Conservation (phyloP, 768 basidiomycete species). For the Mycena epipterygia region DNA sequence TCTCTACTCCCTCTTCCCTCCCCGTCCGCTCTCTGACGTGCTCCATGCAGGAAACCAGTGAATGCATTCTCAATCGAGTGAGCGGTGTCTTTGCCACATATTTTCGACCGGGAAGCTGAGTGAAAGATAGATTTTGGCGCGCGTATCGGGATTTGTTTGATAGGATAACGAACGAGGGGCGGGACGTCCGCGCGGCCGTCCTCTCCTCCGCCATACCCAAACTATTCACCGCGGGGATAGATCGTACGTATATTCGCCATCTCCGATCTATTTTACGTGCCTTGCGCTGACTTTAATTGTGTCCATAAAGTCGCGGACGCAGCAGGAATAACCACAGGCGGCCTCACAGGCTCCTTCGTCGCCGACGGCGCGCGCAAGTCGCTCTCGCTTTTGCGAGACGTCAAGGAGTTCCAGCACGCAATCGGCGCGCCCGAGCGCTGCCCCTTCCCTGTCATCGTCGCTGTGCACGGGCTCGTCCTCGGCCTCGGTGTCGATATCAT, state of each 20-base stretch:
- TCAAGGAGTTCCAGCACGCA: constrained; percentile 64
- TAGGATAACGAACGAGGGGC: constrained; percentile 51
- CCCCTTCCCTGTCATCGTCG: constrained; percentile 73
- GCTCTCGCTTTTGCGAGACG: constrained; percentile 48
- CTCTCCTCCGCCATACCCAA: constrained; percentile 67
- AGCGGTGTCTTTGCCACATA: neutral
- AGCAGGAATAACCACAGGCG: constrained; percentile 22
- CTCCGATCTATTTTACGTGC: too few species aligned
- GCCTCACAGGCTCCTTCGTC: neutral
- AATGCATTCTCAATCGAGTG: constrained; percentile 63
- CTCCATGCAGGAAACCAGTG: constrained; percentile 62
- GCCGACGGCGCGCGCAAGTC: constrained; percentile 58
- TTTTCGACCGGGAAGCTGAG: neutral
- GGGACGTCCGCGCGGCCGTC: constrained; percentile 66
- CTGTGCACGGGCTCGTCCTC: constrained; percentile 67
- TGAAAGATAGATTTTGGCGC: constrained; percentile 63
- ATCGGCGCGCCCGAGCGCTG: constrained; percentile 68
- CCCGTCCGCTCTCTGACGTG: too few species aligned
- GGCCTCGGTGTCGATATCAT: constrained; percentile 75
- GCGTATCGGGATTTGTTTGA: constrained; percentile 65
- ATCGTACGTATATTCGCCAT: too few species aligned
- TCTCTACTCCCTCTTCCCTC: too few species aligned
- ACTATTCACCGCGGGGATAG: constrained; percentile 75
- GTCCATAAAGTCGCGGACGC: constrained; percentile 30
- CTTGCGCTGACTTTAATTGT: neutral